A percentile compares a stretch with the other conserved stretches of the same genome.
Evolutionary conservation across 2,329 filamentous ascomycete genomes (phyloP).

Genomic region (Zymoseptoria passerinii): DNA sequence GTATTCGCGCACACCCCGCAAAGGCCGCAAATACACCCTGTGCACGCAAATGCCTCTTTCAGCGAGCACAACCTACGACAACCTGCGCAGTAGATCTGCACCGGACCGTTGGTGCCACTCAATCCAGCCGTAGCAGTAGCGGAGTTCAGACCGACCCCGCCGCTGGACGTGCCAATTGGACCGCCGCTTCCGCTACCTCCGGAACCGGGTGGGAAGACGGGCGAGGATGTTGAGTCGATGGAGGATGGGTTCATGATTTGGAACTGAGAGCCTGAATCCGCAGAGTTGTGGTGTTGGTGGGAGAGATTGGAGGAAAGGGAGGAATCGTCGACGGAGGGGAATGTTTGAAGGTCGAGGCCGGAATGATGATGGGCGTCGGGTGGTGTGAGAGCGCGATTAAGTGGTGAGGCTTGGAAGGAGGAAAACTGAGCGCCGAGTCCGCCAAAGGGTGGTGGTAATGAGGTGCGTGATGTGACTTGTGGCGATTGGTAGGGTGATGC

Average conservation of each 20-base stretch:
- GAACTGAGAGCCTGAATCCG: slow-evolving; percentile 57
- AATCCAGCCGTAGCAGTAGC: neutral
- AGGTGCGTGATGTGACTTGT: slow-evolving; percentile 46
- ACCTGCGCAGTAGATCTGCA: slow-evolving; percentile 87
- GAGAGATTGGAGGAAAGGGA: slow-evolving; percentile 31
- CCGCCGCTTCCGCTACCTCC: slow-evolving; percentile 2
- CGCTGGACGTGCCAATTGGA: neutral
- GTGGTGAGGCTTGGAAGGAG: slow-evolving; percentile 77
- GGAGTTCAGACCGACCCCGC: neutral
- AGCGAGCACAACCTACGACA: slow-evolving; percentile 71
- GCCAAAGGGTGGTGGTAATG: slow-evolving; percentile 48
- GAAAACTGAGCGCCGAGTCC: slow-evolving; percentile 45
- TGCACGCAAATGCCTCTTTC: slow-evolving; percentile 84
- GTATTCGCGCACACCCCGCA: slow-evolving; percentile 82
- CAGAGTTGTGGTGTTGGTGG: slow-evolving; percentile 27
- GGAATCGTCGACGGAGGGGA: slow-evolving; percentile 75
- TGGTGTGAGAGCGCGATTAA: slow-evolving; percentile 84
- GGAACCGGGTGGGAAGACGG: slow-evolving; percentile 33
- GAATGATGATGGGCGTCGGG: slow-evolving; percentile 44
- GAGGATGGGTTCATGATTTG: slow-evolving; percentile 44
- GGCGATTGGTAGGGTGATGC: slow-evolving; percentile 46
- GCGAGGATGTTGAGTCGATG: slow-evolving; percentile 46
- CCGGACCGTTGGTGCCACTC: slow-evolving; percentile 27
- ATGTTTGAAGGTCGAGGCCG: slow-evolving; percentile 52
- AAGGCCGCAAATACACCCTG: slow-evolving; percentile 89